These are phyloP conservation scores for Mycena filopes DNA, from an alignment of 768 basidiomycete species.

Conservation along the genomic window DNA sequence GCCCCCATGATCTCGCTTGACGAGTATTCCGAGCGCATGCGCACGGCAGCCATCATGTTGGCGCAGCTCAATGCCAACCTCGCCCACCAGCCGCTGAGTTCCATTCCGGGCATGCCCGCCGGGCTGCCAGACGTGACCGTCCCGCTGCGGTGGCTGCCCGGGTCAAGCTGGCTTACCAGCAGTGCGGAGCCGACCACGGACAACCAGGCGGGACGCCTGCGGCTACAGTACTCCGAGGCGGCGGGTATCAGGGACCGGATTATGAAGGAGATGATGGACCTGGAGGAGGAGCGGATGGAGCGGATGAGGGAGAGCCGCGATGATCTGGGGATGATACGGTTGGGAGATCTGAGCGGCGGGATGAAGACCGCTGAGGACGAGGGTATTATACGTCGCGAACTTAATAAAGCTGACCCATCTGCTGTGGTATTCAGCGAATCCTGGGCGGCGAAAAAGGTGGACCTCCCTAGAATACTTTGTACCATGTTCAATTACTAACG, in stretches of 20 bases:
- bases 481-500: slow-evolving; percentile 7
- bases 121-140: slow-evolving; percentile 32
- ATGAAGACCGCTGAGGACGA: slow-evolving; percentile 89
- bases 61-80: slow-evolving; percentile 92
- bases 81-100: slow-evolving; percentile 41
- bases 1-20: slow-evolving; percentile 78
- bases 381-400: slow-evolving; percentile 89
- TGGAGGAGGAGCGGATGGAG: slow-evolving; percentile 97
- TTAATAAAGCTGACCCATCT: slow-evolving; percentile 95
- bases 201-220: slow-evolving; percentile 61
- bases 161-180: slow-evolving; percentile 61
- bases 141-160: slow-evolving; percentile 62
- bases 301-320: slow-evolving; percentile 83
- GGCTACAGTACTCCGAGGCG: slow-evolving; percentile 84
- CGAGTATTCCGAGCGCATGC: slow-evolving; percentile 98
- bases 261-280: slow-evolving; percentile 97
- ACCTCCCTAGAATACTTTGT: slow-evolving; percentile 20
- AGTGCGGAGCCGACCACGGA: slow-evolving; percentile 35
- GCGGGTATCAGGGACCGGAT: slow-evolving; percentile 92
- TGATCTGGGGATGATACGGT: slow-evolving; percentile 72
- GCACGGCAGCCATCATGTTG: slow-evolving; percentile 98
- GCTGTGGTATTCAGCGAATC: slow-evolving; percentile 96
- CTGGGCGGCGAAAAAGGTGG: slow-evolving; percentile 92
- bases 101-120: slow-evolving; percentile 28
- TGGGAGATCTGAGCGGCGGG: slow-evolving; percentile 60